A percentile compares a stretch with the other conserved stretches of the same genome.
phyloP scores from a whole-genome alignment of 108 stramenopile species.

The Nitzschia inconspicua region DNA sequence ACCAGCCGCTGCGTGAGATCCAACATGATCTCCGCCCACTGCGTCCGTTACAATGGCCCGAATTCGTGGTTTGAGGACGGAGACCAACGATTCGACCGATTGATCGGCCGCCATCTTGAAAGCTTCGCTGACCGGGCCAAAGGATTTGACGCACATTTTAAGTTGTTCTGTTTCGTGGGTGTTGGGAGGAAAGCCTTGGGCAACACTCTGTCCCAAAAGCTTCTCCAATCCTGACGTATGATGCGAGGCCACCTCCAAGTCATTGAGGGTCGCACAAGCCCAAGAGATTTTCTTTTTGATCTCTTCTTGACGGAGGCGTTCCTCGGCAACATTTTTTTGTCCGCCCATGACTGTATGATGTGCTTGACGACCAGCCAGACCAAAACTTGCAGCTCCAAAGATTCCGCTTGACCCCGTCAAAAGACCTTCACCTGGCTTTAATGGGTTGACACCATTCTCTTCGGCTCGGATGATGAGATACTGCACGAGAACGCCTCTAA shows the following conservation, averaged over 20 bases:
- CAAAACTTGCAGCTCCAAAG: conserved; percentile 37
- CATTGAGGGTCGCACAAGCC: conserved; percentile 82
- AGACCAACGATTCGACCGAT: conserved; percentile 63
- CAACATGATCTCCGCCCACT: conserved; percentile 58
- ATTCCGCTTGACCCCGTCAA: conserved; percentile 65
- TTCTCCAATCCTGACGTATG: conserved; percentile 63
- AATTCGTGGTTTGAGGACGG: conserved; percentile 64
- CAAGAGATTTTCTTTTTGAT: conserved; percentile 59
- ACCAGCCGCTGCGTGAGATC: conserved; percentile 38
- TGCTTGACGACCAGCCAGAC: conserved; percentile 19
- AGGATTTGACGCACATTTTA: conserved; percentile 64
- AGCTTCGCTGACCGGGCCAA: conserved; percentile 55
- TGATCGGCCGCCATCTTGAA: conserved; percentile 49
- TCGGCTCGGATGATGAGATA: conserved; percentile 72
- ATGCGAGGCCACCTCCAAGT: conserved; percentile 70
- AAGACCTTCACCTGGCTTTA: conserved; percentile 84
- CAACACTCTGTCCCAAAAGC: conserved; percentile 53
- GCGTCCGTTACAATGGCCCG: conserved; percentile 78
- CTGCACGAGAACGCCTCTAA: conserved; percentile 60
- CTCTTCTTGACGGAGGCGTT: conserved; percentile 30
- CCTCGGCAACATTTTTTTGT: conserved; percentile 32
- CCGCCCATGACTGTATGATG: conserved; percentile 33
- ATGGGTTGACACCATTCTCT: conserved; percentile 47
- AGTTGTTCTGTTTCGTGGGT: conserved; percentile 79
- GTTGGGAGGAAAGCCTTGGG: conserved; percentile 54